Evolutionary conservation across 306 rosid species (phyloP).

Genomic region (Dryas alaskensis): DNA sequence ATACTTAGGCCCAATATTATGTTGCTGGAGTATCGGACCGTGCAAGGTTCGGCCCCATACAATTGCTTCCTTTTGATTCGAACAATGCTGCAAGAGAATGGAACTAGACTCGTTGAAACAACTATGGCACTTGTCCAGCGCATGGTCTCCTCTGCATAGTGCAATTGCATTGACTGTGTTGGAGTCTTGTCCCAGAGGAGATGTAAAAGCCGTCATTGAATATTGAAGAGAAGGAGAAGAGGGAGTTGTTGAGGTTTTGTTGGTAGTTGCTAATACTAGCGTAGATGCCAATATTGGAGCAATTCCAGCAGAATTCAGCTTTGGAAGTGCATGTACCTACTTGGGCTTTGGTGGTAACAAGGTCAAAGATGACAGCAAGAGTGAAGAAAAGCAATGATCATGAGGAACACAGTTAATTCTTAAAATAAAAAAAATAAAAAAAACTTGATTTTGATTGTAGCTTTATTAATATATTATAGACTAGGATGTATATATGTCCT

Average conservation of each 20-base stretch:
- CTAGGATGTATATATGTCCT: too few species aligned
- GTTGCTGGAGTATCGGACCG: slow-evolving; percentile 14
- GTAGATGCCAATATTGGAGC: neutral
- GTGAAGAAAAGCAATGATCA: neutral
- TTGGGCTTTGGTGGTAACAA: neutral
- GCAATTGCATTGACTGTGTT: slow-evolving; percentile 22
- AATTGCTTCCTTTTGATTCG: neutral
- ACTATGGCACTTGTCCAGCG: neutral
- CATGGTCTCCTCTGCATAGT: slow-evolving; percentile 24
- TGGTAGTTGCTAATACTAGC: neutral
- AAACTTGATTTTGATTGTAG: too few species aligned
- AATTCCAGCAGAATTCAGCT: neutral
- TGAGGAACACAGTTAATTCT: too few species aligned
- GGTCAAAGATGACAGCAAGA: neutral
- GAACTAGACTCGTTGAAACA: neutral
- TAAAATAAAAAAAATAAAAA: too few species aligned
- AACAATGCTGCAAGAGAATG: neutral
- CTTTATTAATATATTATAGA: too few species aligned
- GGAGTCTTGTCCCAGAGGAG: neutral
- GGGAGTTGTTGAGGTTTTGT: neutral
- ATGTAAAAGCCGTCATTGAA: slow-evolving; percentile 8
- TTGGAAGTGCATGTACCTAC: neutral
- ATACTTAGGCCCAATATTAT: neutral
- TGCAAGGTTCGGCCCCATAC: neutral
- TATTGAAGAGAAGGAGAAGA: neutral